Conservation (phyloP, 495 filamentous ascomycete species). For the Aspergillus sparsus region DNA sequence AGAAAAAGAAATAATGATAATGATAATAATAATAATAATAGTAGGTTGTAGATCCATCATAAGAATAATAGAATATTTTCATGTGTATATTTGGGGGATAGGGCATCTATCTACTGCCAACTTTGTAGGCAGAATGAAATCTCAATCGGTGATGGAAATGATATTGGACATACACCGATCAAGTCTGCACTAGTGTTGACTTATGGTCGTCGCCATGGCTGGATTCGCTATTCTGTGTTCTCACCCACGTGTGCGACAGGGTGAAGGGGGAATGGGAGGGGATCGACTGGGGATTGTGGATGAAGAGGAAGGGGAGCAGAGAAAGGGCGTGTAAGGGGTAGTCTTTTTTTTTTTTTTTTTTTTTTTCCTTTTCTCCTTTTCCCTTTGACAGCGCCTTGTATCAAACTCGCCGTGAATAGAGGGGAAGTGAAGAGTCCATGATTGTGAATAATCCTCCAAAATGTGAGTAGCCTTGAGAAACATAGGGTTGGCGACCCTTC, state of each 20-base stretch:
- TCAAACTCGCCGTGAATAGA: constrained; percentile 22
- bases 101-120: constrained; percentile 47
- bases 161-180: constrained; percentile 17
- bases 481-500: constrained; percentile 4
- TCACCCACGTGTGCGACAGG: constrained; percentile 16
- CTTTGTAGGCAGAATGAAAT: constrained; percentile 27
- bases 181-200: constrained; percentile 23
- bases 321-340: constrained; percentile 18
- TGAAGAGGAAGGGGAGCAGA: constrained; percentile 18
- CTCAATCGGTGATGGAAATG: constrained; percentile 9
- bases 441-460: constrained; percentile 25
- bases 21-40: constrained; percentile 9
- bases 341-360: constrained; percentile 7
- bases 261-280: constrained; percentile 12
- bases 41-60: not conserved
- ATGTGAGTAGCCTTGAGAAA: constrained; percentile 18
- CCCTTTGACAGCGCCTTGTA: constrained; percentile 8
- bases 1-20: not conserved
- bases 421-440: constrained; percentile 16
- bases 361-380: constrained; percentile 1
- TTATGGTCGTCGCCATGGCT: constrained; percentile 30
- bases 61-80: constrained; percentile 17
- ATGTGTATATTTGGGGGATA: constrained; percentile 43
- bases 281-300: constrained; percentile 13
- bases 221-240: constrained; percentile 24